A percentile compares a stretch with the other conserved stretches of the same genome.
Evolutionary conservation across 108 stramenopile species (phyloP).

Genomic region (Skeletonema potamos): DNA sequence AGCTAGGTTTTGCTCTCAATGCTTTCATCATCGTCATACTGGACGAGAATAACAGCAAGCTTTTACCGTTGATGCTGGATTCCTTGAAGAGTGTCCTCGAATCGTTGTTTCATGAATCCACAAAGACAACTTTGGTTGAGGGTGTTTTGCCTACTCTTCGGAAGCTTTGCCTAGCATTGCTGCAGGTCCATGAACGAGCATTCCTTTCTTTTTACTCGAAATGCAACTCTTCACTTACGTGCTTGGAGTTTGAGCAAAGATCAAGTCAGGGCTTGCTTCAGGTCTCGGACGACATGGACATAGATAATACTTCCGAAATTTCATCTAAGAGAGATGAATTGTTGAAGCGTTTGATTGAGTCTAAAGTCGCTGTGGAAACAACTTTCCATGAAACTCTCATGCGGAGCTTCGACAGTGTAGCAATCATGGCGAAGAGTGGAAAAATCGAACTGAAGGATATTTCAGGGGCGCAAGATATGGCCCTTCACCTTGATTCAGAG

Average conservation of each 20-base stretch:
- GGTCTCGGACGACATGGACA: constrained; percentile 1
- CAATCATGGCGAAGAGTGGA: constrained; percentile 33
- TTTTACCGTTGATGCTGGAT: constrained; percentile 13
- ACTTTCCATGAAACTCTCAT: constrained; percentile 26
- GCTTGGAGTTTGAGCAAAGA: constrained; percentile 17
- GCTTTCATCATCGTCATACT: constrained; percentile 44
- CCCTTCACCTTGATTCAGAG: background rate
- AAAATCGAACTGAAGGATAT: constrained; percentile 45
- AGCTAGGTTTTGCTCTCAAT: constrained; percentile 55
- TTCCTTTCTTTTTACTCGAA: background rate
- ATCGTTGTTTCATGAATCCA: constrained; percentile 31
- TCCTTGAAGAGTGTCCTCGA: constrained; percentile 26
- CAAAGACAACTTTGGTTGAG: constrained; percentile 11
- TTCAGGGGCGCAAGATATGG: constrained; percentile 35
- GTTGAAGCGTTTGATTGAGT: constrained; percentile 21
- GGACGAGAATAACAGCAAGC: constrained; percentile 22
- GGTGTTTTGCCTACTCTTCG: constrained; percentile 21
- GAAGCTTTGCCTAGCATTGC: constrained; percentile 42
- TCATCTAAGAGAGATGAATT: background rate
- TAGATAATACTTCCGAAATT: background rate
- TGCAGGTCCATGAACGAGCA: constrained; percentile 25
- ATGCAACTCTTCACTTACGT: background rate
- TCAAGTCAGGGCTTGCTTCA: constrained; percentile 15
- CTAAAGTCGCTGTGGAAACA: constrained; percentile 21
- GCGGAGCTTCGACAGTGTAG: constrained; percentile 31